Evolutionary conservation across 441 rosid species (phyloP).

Genomic region (Gossypium davidsonii): DNA sequence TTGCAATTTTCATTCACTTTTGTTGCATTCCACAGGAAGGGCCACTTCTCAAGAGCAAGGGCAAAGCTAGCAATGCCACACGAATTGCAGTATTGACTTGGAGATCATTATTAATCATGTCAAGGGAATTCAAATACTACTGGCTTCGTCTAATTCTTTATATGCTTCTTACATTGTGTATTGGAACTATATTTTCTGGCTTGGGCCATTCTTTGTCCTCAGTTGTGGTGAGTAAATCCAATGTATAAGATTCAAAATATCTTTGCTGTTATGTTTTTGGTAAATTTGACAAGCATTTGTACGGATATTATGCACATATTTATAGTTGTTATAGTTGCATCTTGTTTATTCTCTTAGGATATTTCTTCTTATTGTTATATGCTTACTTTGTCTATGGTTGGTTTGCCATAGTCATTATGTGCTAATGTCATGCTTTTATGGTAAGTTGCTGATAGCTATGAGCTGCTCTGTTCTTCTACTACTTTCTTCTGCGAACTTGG

Average conservation of each 20-base stretch:
- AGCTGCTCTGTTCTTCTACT: neutral
- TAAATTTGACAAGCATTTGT: neutral
- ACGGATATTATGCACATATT: neutral
- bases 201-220: slow-evolving; percentile 92
- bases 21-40: slow-evolving; percentile 60
- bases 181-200: slow-evolving; percentile 84
- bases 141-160: slow-evolving; percentile 91
- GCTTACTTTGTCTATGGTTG: slow-evolving; percentile 1
- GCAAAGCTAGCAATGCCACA: slow-evolving; percentile 69
- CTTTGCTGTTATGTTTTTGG: neutral
- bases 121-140: slow-evolving; percentile 97
- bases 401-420: neutral
- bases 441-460: neutral
- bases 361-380: neutral
- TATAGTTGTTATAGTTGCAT: neutral
- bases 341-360: neutral
- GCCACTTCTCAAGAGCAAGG: slow-evolving; percentile 81
- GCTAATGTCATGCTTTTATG: neutral
- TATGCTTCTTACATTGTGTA: slow-evolving; percentile 71
- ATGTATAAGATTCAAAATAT: neutral
- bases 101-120: slow-evolving; percentile 93
- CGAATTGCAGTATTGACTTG: slow-evolving; percentile 91
- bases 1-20: neutral
- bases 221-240: slow-evolving; percentile 64
- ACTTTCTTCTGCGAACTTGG: neutral